Evolutionary conservation across 2,329 filamentous ascomycete species (phyloP), one percentile per base, ranked within the genome.

Genomic region (Colletotrichum tropicale): DNA sequence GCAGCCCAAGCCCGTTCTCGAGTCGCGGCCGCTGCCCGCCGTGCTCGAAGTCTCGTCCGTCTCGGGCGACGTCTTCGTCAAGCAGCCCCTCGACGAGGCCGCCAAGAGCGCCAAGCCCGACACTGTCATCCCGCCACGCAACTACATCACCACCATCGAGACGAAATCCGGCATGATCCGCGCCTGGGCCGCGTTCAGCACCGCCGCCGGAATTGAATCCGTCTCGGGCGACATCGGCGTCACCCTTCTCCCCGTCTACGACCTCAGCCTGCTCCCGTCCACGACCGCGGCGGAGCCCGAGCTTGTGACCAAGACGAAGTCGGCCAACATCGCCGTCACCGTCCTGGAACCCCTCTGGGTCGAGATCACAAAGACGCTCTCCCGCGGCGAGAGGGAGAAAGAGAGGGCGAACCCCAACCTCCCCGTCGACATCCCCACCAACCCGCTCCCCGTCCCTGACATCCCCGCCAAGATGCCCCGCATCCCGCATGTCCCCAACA

Each of bases 301-400:
- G 26, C 80, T 91, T 4, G 79, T 80, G 43, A 90, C 89, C 0
- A 75, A 81, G 8, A 87, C 86, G 0, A 87, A 85, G 62, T 89
- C 87, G 76, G 89, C 89, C 34, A 73, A 77, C 4, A 86, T 84
- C 0, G 77, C 78, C 1, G 72, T 91, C 3, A 78, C 74, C 0
- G 75, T 91, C 1, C 79, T 86, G 5, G 88, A 89, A 30, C 87
- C 88, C 5, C 8, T 88, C 12, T 89, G 88, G 86, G 83, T 83
- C 32, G 80, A 81, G 32, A 76, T 78, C 15, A 21, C 48, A 21
- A 21, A 34, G 38, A 70, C 74, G 26, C 66, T 48, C 78, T 65
- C 75, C 60, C 61, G 61, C 3, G 74, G 66, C 21, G 69, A 69
- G 6, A 55, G 69, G 8, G 52, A 75, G n/a, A 75, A 79, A 2